Base-by-base conservation (phyloP, 169 alveolate genomes). In the Cryptosporidium felis region DNA sequence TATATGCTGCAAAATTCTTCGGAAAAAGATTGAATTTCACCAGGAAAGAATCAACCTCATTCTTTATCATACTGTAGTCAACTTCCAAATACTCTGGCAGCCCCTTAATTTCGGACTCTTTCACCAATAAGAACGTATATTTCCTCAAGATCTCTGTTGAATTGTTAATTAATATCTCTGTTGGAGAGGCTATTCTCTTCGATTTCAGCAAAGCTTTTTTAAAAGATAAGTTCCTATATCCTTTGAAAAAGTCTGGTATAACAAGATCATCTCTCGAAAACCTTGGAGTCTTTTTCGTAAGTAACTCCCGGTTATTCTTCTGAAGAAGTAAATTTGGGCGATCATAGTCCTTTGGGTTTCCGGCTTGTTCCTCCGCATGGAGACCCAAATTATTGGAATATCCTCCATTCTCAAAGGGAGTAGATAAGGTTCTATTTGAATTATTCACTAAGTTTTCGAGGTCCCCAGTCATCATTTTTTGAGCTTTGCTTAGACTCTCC, bases 81-180 rank as follows among this genome's bases (percentile, higher is more conserved):
- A 74, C 30, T 38, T 28, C 61, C 12, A 49, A 53, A 32, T 74
- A 74, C 63, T 56, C 32, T n/a, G n/a, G n/a, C 2, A 8, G 10
- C 23, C n/a, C n/a, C 26, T 23, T 30, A 23, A 38, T 34, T 8
- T 32, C 18, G 16, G 8, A 5, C 26, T 36, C 23, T 41, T 42
- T 63, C 12, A 16, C 14, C 41, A 74, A 18, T 3, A 74, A 26
- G 41, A 51, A 74, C 26, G 46, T 38, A 30, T 74, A 74, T 6
- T 21, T 65, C 18, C 49, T 74, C 16, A 74, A 56, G 8, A 44
- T 51, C n/a, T 74, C 60, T 53, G 40, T 40, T 5, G 67, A 38
- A 9, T 18, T 42, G 41, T 74, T 44, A 34, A 74, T 32, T 42
- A 74, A 74, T n/a, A 74, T 74, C 28, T n/a, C 16, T 53, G 85